Conservation (phyloP, 768 basidiomycete species). For the Tubosaeta sp. region DNA sequence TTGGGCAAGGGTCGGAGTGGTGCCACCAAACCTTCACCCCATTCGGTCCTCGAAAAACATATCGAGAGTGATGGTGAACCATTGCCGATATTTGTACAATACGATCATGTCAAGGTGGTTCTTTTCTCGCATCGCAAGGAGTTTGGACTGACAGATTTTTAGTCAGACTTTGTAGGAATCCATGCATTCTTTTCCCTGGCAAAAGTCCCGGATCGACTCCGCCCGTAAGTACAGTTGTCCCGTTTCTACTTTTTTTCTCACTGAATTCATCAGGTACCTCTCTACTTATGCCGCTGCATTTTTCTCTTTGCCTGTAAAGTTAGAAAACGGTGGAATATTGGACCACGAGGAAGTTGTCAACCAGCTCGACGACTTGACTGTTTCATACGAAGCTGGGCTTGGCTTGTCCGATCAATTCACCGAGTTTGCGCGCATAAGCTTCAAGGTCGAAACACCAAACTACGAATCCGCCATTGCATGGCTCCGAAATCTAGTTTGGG, state of each 20-base stretch:
- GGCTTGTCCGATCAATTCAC: conserved; percentile 64
- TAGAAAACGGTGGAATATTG: conserved; percentile 63
- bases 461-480: conserved; percentile 84
- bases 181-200: conserved; percentile 75
- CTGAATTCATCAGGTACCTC: conserved; percentile 52
- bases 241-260: neutral
- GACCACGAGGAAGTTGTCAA: conserved; percentile 89
- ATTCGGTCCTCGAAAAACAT: conserved; percentile 51
- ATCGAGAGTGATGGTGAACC: conserved; percentile 62
- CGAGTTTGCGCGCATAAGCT: conserved; percentile 67
- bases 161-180: conserved; percentile 92
- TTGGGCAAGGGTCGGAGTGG: conserved; percentile 44
- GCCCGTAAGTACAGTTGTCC: conserved; percentile 48
- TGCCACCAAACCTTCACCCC: conserved; percentile 26
- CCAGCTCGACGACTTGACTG: conserved; percentile 85
- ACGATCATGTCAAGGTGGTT: conserved; percentile 83
- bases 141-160: conserved; percentile 1
- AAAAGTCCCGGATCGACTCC: conserved; percentile 66
- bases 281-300: conserved; percentile 77
- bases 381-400: conserved; percentile 72
- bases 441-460: conserved; percentile 79
- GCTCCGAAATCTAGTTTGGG: conserved; percentile 78
- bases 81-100: conserved; percentile 88
- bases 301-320: conserved; percentile 81
- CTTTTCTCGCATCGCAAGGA: neutral